Conservation (phyloP, 2,329 filamentous ascomycete species). For the Nannizziopsis arthrosporioides region DNA sequence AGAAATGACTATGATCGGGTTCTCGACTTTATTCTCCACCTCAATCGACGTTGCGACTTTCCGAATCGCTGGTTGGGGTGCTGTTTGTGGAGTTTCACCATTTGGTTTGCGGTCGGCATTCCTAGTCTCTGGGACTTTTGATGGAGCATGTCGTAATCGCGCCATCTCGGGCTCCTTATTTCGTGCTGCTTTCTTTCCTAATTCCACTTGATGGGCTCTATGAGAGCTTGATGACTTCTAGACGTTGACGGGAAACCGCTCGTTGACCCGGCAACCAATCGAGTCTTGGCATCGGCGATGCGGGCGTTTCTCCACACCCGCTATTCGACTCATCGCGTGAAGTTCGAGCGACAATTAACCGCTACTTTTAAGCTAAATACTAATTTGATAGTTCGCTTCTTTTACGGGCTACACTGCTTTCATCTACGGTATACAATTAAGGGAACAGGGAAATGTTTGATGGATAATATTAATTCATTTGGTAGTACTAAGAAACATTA, state of each 20-base stretch:
- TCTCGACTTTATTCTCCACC: not conserved
- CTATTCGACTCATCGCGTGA: too few species aligned
- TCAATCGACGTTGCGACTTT: not conserved
- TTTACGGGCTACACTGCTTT: too few species aligned
- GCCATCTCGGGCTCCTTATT: not conserved
- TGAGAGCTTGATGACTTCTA: not conserved
- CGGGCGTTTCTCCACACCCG: too few species aligned
- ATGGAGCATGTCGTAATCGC: slow-evolving; percentile 5
- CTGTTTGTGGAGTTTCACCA: not conserved
- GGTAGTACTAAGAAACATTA: too few species aligned
- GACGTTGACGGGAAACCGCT: slow-evolving; percentile 13
- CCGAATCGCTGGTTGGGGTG: not conserved
- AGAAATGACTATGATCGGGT: not conserved
- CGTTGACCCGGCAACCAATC: slow-evolving; percentile 7
- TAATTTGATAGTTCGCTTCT: too few species aligned
- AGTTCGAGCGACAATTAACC: too few species aligned
- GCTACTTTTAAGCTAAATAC: too few species aligned
- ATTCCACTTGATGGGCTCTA: not conserved
- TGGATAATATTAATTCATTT: too few species aligned
- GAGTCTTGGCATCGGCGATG: too few species aligned
- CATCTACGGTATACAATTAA: too few species aligned
- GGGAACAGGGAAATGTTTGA: too few species aligned
- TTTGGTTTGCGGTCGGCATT: not conserved
- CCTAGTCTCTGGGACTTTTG: not conserved
- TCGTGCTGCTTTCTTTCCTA: not conserved